A percentile compares a stretch with the other conserved stretches of the same genome.
These are phyloP conservation scores for Diaporthe sp. DNA, from an alignment of 2,329 filamentous ascomycete genomes.

Conservation along the genomic window DNA sequence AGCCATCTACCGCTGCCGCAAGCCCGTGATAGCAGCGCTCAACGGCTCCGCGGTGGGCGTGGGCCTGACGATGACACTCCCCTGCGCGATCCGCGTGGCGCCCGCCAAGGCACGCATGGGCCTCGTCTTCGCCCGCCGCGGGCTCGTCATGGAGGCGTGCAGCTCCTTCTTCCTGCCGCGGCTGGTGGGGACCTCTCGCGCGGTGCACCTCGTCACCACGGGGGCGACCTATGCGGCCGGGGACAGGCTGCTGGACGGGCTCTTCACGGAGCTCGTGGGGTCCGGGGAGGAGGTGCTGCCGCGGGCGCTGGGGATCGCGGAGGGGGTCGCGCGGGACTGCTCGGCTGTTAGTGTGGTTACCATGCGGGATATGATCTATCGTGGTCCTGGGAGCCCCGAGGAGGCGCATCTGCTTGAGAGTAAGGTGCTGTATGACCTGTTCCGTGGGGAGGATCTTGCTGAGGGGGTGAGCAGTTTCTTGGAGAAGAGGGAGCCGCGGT, in stretches of 20 bases:
- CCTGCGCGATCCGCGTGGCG: constrained; percentile 65
- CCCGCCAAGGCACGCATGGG: constrained; percentile 74
- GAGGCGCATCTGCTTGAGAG: constrained; percentile 79
- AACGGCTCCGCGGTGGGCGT: constrained; percentile 72
- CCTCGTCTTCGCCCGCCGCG: constrained; percentile 79
- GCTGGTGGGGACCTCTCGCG: constrained; percentile 73
- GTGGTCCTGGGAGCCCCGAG: constrained; percentile 71
- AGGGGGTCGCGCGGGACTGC: constrained; percentile 75
- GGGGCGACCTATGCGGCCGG: constrained; percentile 69
- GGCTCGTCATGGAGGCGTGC: constrained; percentile 79
- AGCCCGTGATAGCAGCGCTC: constrained; percentile 70
- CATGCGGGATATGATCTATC: constrained; percentile 80
- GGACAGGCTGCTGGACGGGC: constrained; percentile 64
- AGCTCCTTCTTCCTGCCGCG: constrained; percentile 79
- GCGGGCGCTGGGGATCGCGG: constrained; percentile 74
- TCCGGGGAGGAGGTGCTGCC: constrained; percentile 70
- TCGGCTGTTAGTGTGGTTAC: constrained; percentile 73
- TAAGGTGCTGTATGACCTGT: constrained; percentile 71
- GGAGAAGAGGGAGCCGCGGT: constrained; percentile 74
- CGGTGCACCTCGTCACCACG: constrained; percentile 76
- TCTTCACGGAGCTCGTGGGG: constrained; percentile 72
- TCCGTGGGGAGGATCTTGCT: constrained; percentile 68
- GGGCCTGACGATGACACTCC: constrained; percentile 72
- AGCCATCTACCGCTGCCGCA: constrained; percentile 68
- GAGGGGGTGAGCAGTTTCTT: constrained; percentile 79